A percentile compares a stretch with the other conserved stretches of the same genome.
Evolutionary conservation across 345 rosid genomes (phyloP).

Genomic region (Eucalyptus albens): DNA sequence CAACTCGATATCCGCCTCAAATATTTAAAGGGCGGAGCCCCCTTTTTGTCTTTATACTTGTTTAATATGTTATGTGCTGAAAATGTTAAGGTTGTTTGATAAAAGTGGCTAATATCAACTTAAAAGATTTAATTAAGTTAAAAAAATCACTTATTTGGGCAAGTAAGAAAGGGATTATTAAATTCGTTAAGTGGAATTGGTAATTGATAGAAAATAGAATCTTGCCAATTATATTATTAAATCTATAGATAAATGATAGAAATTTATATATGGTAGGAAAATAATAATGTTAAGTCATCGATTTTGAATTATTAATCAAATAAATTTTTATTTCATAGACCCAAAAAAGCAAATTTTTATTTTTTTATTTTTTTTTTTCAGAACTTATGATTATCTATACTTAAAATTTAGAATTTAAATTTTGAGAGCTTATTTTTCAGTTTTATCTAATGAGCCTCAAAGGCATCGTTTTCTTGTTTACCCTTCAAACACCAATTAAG

Average conservation of each 20-base stretch:
- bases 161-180: not conserved
- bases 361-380: not conserved
- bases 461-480: not conserved
- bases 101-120: not conserved
- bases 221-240: not conserved
- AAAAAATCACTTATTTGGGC: not conserved
- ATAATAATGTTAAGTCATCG: not conserved
- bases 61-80: not conserved
- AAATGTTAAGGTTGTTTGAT: not conserved
- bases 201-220: not conserved
- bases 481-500: not conserved
- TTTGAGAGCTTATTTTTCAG: not conserved
- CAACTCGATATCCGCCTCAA: fast-evolving
- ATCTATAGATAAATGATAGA: not conserved
- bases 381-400: not conserved
- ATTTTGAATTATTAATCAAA: not conserved
- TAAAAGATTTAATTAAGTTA: not conserved
- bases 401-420: not conserved
- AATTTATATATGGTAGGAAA: not conserved
- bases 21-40: not conserved
- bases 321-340: not conserved
- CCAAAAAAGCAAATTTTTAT: not conserved
- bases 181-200: not conserved
- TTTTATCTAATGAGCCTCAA: not conserved
- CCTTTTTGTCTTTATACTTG: not conserved